Evolutionary conservation across 2,329 filamentous ascomycete genomes (phyloP), one percentile per base, ranked within the genome.

Genomic region (Delphinella strobiligena): DNA sequence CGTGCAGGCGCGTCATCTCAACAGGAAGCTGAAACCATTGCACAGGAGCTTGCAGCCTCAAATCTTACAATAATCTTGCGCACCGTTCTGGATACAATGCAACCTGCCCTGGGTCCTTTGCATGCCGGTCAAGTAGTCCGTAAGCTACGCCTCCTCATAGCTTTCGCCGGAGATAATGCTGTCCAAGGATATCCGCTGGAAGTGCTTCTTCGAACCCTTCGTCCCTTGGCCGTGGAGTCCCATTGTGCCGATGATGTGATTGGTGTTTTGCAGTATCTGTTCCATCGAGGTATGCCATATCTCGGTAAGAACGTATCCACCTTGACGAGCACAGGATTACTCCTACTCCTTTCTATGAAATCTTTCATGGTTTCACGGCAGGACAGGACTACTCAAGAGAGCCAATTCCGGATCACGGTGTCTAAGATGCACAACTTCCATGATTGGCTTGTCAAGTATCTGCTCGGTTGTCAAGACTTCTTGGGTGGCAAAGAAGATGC

Each of bases 191-290:
- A 96, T 54, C 83, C 86, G 9, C 59, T 95, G 11, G 85, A 98
- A 58, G 91, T 95, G 83, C 69, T 93, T 0, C 68, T 98, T 2
- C 83, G 87, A 51, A 80, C 82, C 1, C 68, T 94, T 15, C 72
- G 82, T 8, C 77, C 78, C 0, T 93, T 87, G 48, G 66, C 96
- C 4, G 80, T 80, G 1, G 81, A 96, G 49, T 72, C 80, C 0
- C 82, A 93, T 53, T 96, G 89, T 58, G 83, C 88, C 8, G 85
- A 94, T 53, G 91, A 98, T 62, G 80, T 84, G 1, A 69, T 96
- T 33, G 89, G 88, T 0, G 74, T 98, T 24, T 78, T 83, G 44
- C 82, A 86, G 56, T 95, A 93, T 59, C 70, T 99, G 1, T 67
- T 96, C 11, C 66, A 74, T 4, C 71, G 73, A 37, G 87, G 89